Evolutionary conservation across 331 rosid genomes (phyloP), one percentile per base, ranked within the genome.

Genomic region (Ulmus americana): DNA sequence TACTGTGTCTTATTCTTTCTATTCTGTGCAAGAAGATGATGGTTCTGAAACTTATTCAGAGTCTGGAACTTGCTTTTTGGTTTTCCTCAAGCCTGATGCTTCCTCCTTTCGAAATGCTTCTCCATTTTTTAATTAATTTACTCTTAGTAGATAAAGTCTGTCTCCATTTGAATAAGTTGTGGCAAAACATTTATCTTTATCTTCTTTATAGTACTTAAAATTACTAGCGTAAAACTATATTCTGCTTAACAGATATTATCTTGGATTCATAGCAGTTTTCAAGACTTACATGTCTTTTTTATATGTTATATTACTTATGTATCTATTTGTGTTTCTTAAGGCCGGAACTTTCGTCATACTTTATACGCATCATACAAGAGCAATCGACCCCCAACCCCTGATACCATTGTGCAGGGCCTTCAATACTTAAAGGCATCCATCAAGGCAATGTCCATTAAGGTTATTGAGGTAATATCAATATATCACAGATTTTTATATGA

Each of bases 361-460:
- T 68, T 87, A 38, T 92, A 86, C 72, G 96, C 96, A 0, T 70
- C 95, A 3, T 92, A 92, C 86, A 92, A 92, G 86, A 86, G 96
- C 73, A 89, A 92, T 68, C 91, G 98, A 44, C 94, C 95, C 45
- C 96, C 96, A 39, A 89, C 96, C 57, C 98, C 98, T 67, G 98
- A 92, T 72, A 92, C 98, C 67, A 77, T 92, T 57, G 91, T 92
- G 65, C 98, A 92, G 79, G 98, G 97, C 50, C 95, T 92, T 79
- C 98, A 89, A 69, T 92, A 88, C 85, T 81, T 92, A 51, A 92
- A 92, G 75, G 96, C 98, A 68, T 83, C 96, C 69, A 81, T 92
- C 79, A 92, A 92, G 70, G 91, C 98, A 15, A 89, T 92, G 98
- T 83, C 91, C 76, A 78, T 92, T 46, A 85, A 84, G 69, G 87